Evolutionary conservation across 1,284 basidiomycete genomes (phyloP).

Genomic region (Cyathus olla): DNA sequence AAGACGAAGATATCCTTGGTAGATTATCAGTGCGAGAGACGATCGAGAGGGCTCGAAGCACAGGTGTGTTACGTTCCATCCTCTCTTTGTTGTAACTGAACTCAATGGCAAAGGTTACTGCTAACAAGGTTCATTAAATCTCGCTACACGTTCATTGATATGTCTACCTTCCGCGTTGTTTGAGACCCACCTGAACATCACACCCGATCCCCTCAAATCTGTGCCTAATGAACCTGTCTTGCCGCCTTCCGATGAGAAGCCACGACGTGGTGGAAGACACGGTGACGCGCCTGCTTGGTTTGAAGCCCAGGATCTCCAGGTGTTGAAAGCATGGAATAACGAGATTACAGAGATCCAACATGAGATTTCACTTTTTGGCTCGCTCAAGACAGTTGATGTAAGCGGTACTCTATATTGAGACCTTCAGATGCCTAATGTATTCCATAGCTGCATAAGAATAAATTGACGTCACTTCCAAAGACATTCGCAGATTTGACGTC

Average conservation of each 20-base stretch:
- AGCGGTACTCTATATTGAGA: constrained; percentile 18
- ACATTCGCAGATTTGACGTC: constrained; percentile 74
- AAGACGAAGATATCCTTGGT: constrained; percentile 71
- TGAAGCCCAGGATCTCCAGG: constrained; percentile 79
- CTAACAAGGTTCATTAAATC: constrained; percentile 73
- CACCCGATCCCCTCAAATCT: constrained; percentile 70
- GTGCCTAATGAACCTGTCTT: constrained; percentile 72
- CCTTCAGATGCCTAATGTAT: too few relatives aligned
- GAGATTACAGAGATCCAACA: constrained; percentile 81
- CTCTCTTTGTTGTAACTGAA: constrained; percentile 49
- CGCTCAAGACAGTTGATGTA: constrained; percentile 81
- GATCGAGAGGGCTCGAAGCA: constrained; percentile 80
- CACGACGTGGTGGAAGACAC: constrained; percentile 41
- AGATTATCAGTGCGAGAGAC: constrained; percentile 77
- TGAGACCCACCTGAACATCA: constrained; percentile 81
- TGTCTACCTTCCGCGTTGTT: constrained; percentile 84
- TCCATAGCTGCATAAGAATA: constrained; percentile 79
- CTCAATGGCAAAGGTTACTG: constrained; percentile 52
- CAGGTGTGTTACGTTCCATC: constrained; percentile 62
- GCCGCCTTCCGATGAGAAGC: constrained; percentile 50
- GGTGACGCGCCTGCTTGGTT: constrained; percentile 73
- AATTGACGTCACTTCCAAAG: constrained; percentile 66
- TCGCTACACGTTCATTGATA: constrained; percentile 74
- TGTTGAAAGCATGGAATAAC: constrained; percentile 82
- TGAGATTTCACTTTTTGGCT: constrained; percentile 85